Percentiles rank a stretch among this genome's conserved stretches.
Conservation (phyloP, 352 stramenopile species). For the Achlya hypogyna region DNA sequence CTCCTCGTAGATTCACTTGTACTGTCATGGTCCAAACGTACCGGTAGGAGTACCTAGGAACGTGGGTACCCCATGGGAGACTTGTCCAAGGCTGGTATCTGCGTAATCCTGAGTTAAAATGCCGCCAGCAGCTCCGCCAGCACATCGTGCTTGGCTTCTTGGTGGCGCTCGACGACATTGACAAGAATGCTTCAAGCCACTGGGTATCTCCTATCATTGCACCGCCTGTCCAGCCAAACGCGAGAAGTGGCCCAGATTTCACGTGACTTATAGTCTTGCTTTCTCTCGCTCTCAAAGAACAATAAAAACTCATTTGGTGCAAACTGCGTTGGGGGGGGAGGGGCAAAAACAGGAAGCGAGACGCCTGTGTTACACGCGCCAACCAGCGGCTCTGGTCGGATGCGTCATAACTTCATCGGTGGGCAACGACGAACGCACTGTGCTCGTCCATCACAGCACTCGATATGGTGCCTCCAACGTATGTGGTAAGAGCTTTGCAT, state of each 20-base stretch:
- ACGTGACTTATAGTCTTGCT: too few species aligned
- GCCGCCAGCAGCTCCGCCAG: too few species aligned
- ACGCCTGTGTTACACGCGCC: not conserved
- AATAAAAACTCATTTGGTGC: too few species aligned
- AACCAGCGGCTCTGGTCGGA: not conserved
- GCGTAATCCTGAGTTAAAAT: not conserved
- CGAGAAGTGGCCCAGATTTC: too few species aligned
- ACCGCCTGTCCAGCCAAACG: too few species aligned
- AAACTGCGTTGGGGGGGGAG: not conserved
- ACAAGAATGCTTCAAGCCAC: too few species aligned
- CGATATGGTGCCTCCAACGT: not conserved
- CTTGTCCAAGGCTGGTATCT: not conserved
- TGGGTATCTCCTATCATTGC: too few species aligned
- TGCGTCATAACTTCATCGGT: not conserved
- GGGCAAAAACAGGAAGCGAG: too few species aligned
- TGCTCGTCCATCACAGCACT: not conserved
- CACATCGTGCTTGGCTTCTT: too few species aligned
- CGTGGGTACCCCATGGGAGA: not conserved
- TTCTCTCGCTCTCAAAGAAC: not conserved
- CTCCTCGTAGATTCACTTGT: too few species aligned
- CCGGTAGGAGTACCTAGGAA: not conserved
- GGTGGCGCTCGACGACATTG: too few species aligned
- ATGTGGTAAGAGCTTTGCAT: not conserved
- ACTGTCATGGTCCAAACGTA: too few species aligned
- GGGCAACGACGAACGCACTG: not conserved